Percentiles rank a stretch among this genome's conserved stretches.
These are phyloP conservation scores for Medicago lupulina DNA, from an alignment of 306 rosid genomes.

Conservation along the genomic window DNA sequence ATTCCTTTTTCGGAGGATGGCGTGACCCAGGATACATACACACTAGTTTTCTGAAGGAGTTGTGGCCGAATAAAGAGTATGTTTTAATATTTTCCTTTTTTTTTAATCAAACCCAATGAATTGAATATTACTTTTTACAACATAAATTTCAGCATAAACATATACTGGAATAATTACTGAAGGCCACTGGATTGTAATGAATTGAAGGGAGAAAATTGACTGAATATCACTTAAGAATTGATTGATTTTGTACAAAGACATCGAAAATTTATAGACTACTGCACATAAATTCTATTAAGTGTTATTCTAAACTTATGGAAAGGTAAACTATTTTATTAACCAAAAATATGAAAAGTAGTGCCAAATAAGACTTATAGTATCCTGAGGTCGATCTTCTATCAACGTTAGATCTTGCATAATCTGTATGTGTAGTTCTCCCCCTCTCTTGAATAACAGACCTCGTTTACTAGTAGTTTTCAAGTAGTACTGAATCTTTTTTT, in stretches of 20 bases:
- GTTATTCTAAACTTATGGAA: background rate
- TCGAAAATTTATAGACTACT: background rate
- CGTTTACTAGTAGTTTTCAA: too few relatives aligned
- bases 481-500: too few relatives aligned
- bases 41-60: constrained; percentile 78
- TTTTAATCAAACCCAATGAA: background rate
- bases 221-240: background rate
- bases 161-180: constrained; percentile 22
- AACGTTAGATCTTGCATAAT: too few relatives aligned
- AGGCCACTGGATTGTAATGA: background rate
- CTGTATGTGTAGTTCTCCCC: too few relatives aligned
- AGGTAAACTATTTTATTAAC: background rate
- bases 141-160: constrained; percentile 16
- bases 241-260: background rate
- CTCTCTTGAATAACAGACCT: too few relatives aligned
- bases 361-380: too few relatives aligned
- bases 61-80: constrained; percentile 88
- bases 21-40: constrained; percentile 92
- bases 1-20: constrained; percentile 81
- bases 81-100: constrained; percentile 27
- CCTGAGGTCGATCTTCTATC: too few relatives aligned
- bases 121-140: background rate
- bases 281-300: too few relatives aligned
- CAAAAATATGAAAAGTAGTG: too few relatives aligned
- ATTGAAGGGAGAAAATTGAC: background rate